phyloP scores from a whole-genome alignment of 495 filamentous ascomycete species.

The Lindgomyces ingoldianus region DNA sequence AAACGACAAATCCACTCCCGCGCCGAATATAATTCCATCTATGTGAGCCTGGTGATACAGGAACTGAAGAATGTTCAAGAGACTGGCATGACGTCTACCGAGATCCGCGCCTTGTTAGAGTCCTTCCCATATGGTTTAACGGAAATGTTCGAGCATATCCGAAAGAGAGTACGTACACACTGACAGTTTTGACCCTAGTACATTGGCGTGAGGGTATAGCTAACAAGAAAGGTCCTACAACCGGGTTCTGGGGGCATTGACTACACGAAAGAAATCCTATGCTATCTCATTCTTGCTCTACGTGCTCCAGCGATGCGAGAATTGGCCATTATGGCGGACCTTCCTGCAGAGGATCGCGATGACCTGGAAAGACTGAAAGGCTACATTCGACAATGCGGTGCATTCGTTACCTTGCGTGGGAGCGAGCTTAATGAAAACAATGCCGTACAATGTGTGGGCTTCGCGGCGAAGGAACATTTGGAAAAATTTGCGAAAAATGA shows the following conservation, averaged over 20 bases:
- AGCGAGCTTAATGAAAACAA: constrained; percentile 16
- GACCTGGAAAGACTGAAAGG: constrained; percentile 6
- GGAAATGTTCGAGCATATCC: constrained; percentile 28
- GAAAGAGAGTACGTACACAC: constrained; percentile 1
- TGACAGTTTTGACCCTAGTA: not conserved
- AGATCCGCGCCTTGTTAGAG: constrained; percentile 19
- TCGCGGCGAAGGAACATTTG: constrained; percentile 18
- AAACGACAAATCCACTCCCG: constrained; percentile 25
- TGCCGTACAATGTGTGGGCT: constrained; percentile 21
- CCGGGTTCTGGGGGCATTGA: constrained; percentile 10
- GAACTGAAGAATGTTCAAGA: constrained; percentile 21
- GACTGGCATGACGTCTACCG: not conserved
- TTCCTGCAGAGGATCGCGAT: constrained; percentile 12
- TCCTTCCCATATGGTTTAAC: constrained; percentile 24
- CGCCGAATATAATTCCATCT: constrained; percentile 20
- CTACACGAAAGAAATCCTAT: constrained; percentile 30
- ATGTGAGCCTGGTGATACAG: constrained; percentile 24
- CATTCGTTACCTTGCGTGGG: constrained; percentile 11
- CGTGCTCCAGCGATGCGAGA: constrained; percentile 22
- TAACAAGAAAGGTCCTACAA: not conserved
- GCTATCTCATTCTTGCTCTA: constrained; percentile 13
- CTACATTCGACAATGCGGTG: constrained; percentile 18
- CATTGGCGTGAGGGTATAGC: not conserved
- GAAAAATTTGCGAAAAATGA: constrained; percentile 20
- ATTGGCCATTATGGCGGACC: constrained; percentile 23